phyloP scores from a whole-genome alignment of 2,329 filamentous ascomycete species.

The Penicillium sp. region DNA sequence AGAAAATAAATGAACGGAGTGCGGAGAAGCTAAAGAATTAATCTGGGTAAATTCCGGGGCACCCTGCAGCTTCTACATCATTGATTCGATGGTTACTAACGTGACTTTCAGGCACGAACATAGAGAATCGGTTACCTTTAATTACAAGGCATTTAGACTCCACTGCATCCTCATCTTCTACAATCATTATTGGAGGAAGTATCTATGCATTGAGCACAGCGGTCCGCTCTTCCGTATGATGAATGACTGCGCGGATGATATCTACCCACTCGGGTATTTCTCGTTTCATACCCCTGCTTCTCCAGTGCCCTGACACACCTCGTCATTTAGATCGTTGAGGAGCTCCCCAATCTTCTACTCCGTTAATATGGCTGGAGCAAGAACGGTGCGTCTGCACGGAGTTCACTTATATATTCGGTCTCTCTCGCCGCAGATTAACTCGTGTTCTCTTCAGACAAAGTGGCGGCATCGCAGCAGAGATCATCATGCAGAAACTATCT shows the following conservation, averaged over 20 bases:
- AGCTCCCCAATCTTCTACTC: no score
- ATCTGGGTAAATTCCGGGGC: not conserved
- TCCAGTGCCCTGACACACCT: not conserved
- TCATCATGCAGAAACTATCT: slow-evolving; percentile 21
- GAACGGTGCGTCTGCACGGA: not conserved
- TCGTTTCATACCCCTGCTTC: slow-evolving; percentile 7
- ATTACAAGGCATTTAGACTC: not conserved
- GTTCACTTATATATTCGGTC: not conserved
- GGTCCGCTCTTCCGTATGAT: not conserved
- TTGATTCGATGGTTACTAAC: not conserved
- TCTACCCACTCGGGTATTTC: not conserved
- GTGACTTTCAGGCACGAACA: not conserved
- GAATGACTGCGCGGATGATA: not conserved
- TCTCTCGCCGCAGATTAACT: not conserved
- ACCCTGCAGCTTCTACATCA: not conserved
- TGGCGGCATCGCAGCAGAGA: not conserved
- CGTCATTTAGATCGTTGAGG: not conserved
- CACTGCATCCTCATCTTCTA: not conserved
- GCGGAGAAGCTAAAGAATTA: slow-evolving; percentile 8
- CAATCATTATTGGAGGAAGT: not conserved
- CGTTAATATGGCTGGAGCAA: not conserved
- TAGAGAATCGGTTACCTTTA: not conserved
- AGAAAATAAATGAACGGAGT: not conserved
- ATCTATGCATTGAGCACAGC: not conserved
- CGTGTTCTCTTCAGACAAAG: not conserved